Conservation (phyloP, 176 grass and related monocot species). For the maize (Zea mays) region DNA sequence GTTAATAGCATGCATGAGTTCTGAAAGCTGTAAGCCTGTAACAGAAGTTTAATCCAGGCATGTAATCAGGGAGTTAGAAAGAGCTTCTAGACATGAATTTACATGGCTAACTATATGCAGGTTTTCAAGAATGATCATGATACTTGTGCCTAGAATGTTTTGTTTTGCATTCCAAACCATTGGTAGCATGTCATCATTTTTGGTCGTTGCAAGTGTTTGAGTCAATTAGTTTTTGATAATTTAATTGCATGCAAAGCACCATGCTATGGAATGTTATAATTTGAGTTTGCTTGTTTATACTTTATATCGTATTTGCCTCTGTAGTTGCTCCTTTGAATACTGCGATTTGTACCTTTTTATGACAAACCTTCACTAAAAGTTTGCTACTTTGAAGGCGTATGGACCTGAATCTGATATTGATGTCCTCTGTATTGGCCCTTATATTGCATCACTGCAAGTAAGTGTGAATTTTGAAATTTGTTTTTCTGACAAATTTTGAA, state of each 20-base stretch:
- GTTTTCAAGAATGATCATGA: constrained; percentile 11
- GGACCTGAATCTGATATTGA: constrained; percentile 79
- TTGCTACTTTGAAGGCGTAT: constrained; percentile 51
- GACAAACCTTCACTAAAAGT: background rate
- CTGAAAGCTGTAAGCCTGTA: constrained; percentile 10
- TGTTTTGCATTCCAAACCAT: constrained; percentile 27
- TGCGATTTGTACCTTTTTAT: constrained; percentile 2
- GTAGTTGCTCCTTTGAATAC: constrained; percentile 6
- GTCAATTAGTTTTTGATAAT: constrained; percentile 23
- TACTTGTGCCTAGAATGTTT: constrained; percentile 19
- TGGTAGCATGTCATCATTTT: background rate
- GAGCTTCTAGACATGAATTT: constrained; percentile 21
- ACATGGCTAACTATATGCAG: constrained; percentile 13
- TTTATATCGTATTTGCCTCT: constrained; percentile 2
- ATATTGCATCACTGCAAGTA: constrained; percentile 58
- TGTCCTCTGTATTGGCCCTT: constrained; percentile 61
- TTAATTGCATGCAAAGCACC: constrained; percentile 22
- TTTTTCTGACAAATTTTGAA: constrained; percentile 14
- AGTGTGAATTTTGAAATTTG: constrained; percentile 35
- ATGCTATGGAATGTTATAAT: constrained; percentile 27
- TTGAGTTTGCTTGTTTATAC: constrained; percentile 26
- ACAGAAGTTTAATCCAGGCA: background rate
- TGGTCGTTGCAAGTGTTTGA: constrained; percentile 2
- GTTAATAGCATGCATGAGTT: background rate
- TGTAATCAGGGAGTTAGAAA: constrained; percentile 18